Evolutionary conservation across 208 protist genomes (phyloP).

Genomic region (Acanthamoeba divionensis): DNA sequence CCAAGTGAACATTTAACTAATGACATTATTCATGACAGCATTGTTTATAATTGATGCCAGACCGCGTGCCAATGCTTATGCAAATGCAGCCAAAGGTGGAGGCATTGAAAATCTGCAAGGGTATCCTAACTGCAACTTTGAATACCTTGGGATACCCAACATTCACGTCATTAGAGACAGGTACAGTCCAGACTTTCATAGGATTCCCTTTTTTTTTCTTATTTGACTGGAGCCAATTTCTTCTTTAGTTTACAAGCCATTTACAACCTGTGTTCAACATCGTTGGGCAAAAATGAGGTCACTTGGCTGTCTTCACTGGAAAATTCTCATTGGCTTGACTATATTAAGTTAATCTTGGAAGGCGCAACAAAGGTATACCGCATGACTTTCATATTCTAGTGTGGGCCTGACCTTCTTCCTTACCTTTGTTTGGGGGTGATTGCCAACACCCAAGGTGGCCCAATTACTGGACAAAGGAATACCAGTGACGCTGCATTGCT

Average conservation of each 20-base stretch:
- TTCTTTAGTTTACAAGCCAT: neutral
- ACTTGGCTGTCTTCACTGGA: neutral
- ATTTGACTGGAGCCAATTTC: neutral
- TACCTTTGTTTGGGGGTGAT: neutral
- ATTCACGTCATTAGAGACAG: conserved; percentile 7
- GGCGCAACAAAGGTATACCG: neutral
- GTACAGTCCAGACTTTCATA: neutral
- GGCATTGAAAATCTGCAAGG: neutral
- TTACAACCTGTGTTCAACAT: neutral
- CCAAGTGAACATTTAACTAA: too few relatives aligned
- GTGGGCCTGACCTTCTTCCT: neutral
- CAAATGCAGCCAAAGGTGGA: conserved; percentile 1
- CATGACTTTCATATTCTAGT: neutral
- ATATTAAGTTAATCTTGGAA: neutral
- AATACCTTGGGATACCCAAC: conserved; percentile 18
- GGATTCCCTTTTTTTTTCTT: neutral
- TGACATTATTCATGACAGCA: too few relatives aligned
- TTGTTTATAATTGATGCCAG: conserved; percentile 36
- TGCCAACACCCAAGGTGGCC: neutral
- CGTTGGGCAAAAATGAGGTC: neutral
- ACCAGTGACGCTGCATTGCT: neutral
- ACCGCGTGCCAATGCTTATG: neutral
- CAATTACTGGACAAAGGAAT: neutral
- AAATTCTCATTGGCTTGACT: neutral
- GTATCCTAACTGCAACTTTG: neutral